Conservation (phyloP, 306 rosid genomes). For the Gastrolobium villosum region DNA sequence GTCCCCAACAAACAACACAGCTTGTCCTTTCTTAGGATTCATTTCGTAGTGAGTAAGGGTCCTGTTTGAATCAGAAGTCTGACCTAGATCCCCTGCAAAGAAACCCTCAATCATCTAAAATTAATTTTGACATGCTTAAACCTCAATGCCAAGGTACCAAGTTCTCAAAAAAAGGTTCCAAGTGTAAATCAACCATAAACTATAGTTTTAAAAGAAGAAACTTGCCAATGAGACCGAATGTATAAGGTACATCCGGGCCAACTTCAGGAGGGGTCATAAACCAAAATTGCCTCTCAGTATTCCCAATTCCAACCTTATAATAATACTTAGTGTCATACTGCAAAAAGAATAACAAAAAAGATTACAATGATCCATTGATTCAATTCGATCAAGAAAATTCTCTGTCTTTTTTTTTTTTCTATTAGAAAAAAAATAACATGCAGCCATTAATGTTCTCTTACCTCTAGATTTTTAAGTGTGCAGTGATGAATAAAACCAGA, state of each 20-base stretch:
- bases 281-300: conserved; percentile 66
- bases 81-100: conserved; percentile 80
- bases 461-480: conserved; percentile 66
- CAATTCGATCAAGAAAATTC: neutral
- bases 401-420: neutral
- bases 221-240: conserved; percentile 84
- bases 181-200: neutral
- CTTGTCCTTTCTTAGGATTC: conserved; percentile 64
- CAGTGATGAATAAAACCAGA: conserved; percentile 85
- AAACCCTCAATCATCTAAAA: neutral
- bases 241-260: conserved; percentile 75
- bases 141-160: neutral
- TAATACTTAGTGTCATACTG: conserved; percentile 72
- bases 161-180: neutral
- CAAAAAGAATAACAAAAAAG: neutral
- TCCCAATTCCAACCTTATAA: conserved; percentile 73
- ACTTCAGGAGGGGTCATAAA: conserved; percentile 72
- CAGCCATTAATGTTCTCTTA: conserved; percentile 20
- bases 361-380: neutral
- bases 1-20: conserved; percentile 76
- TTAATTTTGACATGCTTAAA: conserved; percentile 7
- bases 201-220: neutral
- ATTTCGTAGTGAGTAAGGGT: conserved; percentile 75
- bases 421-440: neutral
- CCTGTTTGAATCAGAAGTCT: conserved; percentile 74